Evolutionary conservation across 2,329 filamentous ascomycete species (phyloP).

Genomic region (Botryotinia narcissicola): DNA sequence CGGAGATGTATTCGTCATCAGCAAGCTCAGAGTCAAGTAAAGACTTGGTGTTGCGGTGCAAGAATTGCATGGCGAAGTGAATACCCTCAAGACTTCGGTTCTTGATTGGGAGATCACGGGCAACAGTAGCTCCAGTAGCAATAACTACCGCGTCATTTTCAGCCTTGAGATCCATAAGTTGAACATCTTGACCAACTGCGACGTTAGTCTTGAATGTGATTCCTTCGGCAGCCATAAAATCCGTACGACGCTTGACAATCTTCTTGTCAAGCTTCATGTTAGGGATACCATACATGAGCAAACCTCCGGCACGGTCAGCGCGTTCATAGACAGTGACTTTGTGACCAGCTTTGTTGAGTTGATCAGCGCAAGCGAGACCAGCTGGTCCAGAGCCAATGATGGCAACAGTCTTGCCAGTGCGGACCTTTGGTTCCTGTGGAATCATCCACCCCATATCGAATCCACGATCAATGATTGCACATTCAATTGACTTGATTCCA

Average conservation of each 20-base stretch:
- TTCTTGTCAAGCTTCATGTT: constrained; percentile 99
- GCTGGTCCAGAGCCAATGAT: constrained; percentile 90
- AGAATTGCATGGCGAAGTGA: constrained; percentile 95
- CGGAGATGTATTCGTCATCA: constrained; percentile 85
- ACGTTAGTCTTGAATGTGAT: constrained; percentile 77
- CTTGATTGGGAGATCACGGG: constrained; percentile 87
- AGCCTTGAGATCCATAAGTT: constrained; percentile 68
- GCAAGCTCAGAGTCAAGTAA: constrained; percentile 85
- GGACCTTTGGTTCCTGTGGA: constrained; percentile 71
- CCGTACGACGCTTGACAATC: constrained; percentile 89
- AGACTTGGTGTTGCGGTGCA: constrained; percentile 97
- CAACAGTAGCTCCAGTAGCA: constrained; percentile 88
- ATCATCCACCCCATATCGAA: constrained; percentile 99
- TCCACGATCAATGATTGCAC: constrained; percentile 94
- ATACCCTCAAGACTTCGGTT: constrained; percentile 85
- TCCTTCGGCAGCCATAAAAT: constrained; percentile 91
- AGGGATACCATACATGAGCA: constrained; percentile 97
- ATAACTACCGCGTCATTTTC: constrained; percentile 83
- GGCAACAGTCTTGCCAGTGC: constrained; percentile 84
- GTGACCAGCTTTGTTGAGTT: constrained; percentile 91
- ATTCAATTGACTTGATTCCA: constrained; percentile 97
- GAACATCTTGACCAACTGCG: constrained; percentile 70
- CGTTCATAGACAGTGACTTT: constrained; percentile 88
- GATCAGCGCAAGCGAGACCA: constrained; percentile 86
- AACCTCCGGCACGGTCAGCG: constrained; percentile 82